Percentiles rank a stretch among this genome's conserved stretches.
phyloP scores from a whole-genome alignment of 2,329 filamentous ascomycete species.

The Aspergillus sp. region DNA sequence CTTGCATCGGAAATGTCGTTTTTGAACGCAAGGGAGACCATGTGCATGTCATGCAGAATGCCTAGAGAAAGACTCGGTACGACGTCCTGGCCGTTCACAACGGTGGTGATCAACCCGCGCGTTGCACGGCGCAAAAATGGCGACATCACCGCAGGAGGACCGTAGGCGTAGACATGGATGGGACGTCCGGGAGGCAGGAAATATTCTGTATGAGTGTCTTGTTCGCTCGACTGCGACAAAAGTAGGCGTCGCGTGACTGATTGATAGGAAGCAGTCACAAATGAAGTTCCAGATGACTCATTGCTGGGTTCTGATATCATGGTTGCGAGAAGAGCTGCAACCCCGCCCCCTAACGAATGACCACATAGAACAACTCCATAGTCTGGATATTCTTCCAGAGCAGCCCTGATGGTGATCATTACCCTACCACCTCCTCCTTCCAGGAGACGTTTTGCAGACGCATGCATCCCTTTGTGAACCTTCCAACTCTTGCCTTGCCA shows the following conservation, averaged over 20 bases:
- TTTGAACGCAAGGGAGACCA: conserved; percentile 67
- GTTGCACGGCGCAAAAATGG: conserved; percentile 65
- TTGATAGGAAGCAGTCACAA: conserved; percentile 53
- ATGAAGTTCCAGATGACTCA: conserved; percentile 50
- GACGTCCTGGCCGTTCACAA: conserved; percentile 68
- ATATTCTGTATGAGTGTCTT: conserved; percentile 24
- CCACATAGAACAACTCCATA: conserved; percentile 68
- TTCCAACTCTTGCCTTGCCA: conserved; percentile 62
- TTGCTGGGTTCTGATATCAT: conserved; percentile 61
- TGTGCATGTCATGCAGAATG: conserved; percentile 69
- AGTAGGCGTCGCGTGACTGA: conserved; percentile 34
- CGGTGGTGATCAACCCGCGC: conserved; percentile 67
- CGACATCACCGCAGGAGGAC: conserved; percentile 68
- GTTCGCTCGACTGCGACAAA: conserved; percentile 22
- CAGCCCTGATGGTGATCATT: conserved; percentile 60
- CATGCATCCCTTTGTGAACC: conserved; percentile 71
- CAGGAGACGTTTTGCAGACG: conserved; percentile 63
- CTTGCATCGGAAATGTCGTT: conserved; percentile 64
- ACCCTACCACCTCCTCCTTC: conserved; percentile 65
- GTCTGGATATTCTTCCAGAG: conserved; percentile 61
- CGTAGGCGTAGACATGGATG: conserved; percentile 76
- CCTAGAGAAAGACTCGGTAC: conserved; percentile 71
- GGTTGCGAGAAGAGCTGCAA: conserved; percentile 65
- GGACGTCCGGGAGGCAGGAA: conserved; percentile 63
- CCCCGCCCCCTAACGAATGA: conserved; percentile 65